Percentiles rank a stretch among this genome's conserved stretches.
Conservation (phyloP, 805 yeast genomes). For the Lachancea kluyveri region DNA sequence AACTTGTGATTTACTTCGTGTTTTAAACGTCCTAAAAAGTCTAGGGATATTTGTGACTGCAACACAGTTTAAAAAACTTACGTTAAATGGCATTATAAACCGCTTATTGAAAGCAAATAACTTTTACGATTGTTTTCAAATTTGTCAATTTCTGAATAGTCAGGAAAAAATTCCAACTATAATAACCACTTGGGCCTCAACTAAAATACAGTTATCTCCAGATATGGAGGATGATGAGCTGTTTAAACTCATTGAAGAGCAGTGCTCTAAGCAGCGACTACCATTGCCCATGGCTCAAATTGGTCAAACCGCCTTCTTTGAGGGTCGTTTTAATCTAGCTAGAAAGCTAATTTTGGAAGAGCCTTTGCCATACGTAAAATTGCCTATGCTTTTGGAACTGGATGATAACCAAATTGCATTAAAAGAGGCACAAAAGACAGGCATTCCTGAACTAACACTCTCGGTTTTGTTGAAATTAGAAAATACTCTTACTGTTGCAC, state of each 20-base stretch:
- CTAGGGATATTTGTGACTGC: constrained; percentile 69
- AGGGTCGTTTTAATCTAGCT: constrained; percentile 71
- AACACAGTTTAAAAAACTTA: constrained; percentile 43
- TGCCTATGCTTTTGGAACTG: constrained; percentile 59
- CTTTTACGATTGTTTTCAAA: constrained; percentile 57
- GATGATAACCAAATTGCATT: constrained; percentile 69
- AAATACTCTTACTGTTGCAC: constrained; percentile 52
- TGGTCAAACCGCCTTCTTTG: constrained; percentile 33
- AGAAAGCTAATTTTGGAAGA: constrained; percentile 64
- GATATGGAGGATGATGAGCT: constrained; percentile 55
- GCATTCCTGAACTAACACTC: constrained; percentile 53
- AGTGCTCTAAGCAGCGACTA: constrained; percentile 29
- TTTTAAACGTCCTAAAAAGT: constrained; percentile 59
- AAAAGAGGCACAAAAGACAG: constrained; percentile 54
- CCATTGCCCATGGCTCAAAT: constrained; percentile 18
- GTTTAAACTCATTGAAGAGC: constrained; percentile 41
- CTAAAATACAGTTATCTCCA: constrained; percentile 52
- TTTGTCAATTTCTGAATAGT: constrained; percentile 43
- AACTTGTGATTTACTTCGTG: constrained; percentile 55
- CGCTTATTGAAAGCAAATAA: constrained; percentile 53
- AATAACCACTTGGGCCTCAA: constrained; percentile 75
- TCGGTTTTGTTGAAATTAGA: constrained; percentile 41
- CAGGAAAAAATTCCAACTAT: constrained; percentile 42
- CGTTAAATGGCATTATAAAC: constrained; percentile 50
- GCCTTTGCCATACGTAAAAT: constrained; percentile 47